phyloP scores from a whole-genome alignment of 129 eudicot genomes.

The Arctium minus region DNA sequence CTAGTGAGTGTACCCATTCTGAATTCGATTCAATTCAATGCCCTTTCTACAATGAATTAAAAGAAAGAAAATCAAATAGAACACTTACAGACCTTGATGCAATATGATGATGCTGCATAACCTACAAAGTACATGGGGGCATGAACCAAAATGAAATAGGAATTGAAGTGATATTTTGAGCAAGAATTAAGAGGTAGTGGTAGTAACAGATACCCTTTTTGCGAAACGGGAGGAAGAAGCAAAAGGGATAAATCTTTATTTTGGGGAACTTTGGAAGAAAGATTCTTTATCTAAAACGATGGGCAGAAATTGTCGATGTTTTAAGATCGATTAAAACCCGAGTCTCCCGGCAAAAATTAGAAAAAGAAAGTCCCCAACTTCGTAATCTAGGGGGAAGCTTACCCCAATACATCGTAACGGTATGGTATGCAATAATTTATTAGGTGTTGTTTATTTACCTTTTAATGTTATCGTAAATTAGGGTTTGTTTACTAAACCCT shows the following conservation, averaged over 20 bases:
- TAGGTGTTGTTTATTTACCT: too few species aligned
- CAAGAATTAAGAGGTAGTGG: background rate
- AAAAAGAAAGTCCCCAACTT: too few species aligned
- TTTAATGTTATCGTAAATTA: too few species aligned
- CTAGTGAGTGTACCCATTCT: constrained; percentile 43
- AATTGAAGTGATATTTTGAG: constrained; percentile 16
- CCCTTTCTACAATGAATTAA: background rate
- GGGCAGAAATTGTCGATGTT: constrained; percentile 12
- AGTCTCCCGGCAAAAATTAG: background rate
- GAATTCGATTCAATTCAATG: background rate
- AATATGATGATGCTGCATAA: background rate
- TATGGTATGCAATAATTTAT: too few species aligned
- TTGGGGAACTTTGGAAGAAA: constrained; percentile 3
- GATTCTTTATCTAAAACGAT: constrained; percentile 30
- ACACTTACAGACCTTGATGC: background rate
- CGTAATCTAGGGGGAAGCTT: too few species aligned
- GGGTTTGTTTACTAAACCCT: too few species aligned
- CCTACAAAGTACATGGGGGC: background rate
- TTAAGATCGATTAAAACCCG: background rate
- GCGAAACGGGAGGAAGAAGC: background rate
- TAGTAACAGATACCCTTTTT: background rate
- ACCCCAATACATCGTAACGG: too few species aligned
- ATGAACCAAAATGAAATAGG: background rate
- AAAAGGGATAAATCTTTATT: constrained; percentile 22
- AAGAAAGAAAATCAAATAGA: background rate